Percentiles rank a stretch among this genome's conserved stretches.
Conservation (phyloP, 805 yeast species). For the Saccharomycopsis sp. region DNA sequence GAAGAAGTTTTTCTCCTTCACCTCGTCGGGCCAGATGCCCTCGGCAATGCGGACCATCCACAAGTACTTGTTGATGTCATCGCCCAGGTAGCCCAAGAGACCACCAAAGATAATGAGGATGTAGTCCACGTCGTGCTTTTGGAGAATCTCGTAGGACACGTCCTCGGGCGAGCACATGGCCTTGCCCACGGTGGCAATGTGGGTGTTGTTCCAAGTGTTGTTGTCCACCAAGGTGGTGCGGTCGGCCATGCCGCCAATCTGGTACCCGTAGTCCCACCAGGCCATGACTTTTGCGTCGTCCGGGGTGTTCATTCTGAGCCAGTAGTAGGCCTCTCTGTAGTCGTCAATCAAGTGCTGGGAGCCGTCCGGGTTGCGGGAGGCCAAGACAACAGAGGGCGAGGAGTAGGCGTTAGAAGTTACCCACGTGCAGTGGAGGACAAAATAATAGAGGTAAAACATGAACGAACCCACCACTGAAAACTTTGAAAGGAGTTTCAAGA, state of each 20-base stretch:
- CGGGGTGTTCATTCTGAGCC: conserved; percentile 96
- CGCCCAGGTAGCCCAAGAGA: conserved; percentile 85
- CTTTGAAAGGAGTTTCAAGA: conserved; percentile 40
- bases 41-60: conserved; percentile 99
- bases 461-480: conserved; percentile 58
- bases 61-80: conserved; percentile 89
- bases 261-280: conserved; percentile 99
- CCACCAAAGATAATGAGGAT: conserved; percentile 93
- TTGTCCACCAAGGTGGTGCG: conserved; percentile 96
- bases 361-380: conserved; percentile 80
- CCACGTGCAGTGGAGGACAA: conserved; percentile 94
- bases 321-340: conserved; percentile 96
- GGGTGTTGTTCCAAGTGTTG: conserved; percentile 99
- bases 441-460: conserved; percentile 62
- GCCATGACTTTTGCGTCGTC: conserved; percentile 95
- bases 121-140: conserved; percentile 90
- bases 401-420: conserved; percentile 94
- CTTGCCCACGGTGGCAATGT: conserved; percentile 97
- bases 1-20: conserved; percentile 76
- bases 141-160: conserved; percentile 77
- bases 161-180: conserved; percentile 92
- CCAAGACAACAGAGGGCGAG: conserved; percentile 93
- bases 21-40: conserved; percentile 99
- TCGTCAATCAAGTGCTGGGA: conserved; percentile 81
- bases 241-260: conserved; percentile 99